Evolutionary conservation across 108 stramenopile species (phyloP).

Genomic region (Discostella stelligeroides): DNA sequence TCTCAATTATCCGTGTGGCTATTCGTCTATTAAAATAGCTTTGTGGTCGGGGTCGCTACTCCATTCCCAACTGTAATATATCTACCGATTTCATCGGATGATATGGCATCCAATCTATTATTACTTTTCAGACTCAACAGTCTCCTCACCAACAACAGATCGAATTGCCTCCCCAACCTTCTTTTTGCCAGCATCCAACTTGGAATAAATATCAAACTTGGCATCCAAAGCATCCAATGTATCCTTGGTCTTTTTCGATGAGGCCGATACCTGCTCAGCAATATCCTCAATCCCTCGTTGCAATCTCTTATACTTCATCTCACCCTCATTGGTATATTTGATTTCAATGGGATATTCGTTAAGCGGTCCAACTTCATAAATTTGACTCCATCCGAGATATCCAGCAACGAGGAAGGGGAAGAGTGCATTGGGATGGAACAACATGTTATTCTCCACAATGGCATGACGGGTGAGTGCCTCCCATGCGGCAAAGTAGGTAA

Average conservation of each 20-base stretch:
- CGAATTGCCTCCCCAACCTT: not conserved
- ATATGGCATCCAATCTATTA: no score
- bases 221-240: conserved; percentile 21
- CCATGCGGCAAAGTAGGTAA: conserved; percentile 74
- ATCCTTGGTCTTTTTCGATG: conserved; percentile 9
- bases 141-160: not conserved
- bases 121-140: no score
- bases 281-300: conserved; percentile 22
- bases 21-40: no score
- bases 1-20: no score
- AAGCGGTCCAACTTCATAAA: conserved; percentile 62
- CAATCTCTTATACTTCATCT: conserved; percentile 53
- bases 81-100: no score
- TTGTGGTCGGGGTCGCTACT: no score
- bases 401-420: conserved; percentile 61
- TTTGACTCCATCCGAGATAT: conserved; percentile 59
- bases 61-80: no score
- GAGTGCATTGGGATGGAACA: conserved; percentile 77
- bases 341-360: conserved; percentile 58
- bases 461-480: conserved; percentile 74
- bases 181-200: no score
- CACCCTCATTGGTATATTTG: conserved; percentile 60
- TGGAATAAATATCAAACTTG: conserved; percentile 30
- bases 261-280: conserved; percentile 9
- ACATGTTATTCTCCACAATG: conserved; percentile 80